phyloP scores from a whole-genome alignment of 805 yeast species.

The Pichia cabralensis region DNA sequence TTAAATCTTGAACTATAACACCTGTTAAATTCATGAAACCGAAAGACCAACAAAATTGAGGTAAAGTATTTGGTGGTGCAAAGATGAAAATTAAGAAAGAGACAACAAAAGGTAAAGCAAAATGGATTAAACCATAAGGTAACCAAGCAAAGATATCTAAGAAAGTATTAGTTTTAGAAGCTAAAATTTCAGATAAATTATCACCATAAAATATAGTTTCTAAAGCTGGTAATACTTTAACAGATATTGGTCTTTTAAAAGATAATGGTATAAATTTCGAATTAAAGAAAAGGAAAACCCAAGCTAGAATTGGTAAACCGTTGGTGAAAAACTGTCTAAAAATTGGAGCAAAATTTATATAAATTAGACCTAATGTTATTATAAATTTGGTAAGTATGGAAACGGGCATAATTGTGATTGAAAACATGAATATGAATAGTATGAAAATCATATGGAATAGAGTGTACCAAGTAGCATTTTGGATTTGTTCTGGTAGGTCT shows the following conservation, averaged over 20 bases:
- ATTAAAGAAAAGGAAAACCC: slow-evolving; percentile 79
- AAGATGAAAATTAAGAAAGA: slow-evolving; percentile 71
- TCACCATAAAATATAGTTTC: slow-evolving; percentile 93
- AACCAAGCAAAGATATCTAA: slow-evolving; percentile 86
- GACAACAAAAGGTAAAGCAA: slow-evolving; percentile 80
- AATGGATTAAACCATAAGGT: slow-evolving; percentile 89
- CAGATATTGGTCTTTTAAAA: slow-evolving; percentile 79
- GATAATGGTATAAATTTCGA: slow-evolving; percentile 63
- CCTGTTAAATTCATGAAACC: slow-evolving; percentile 91
- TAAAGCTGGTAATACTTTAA: slow-evolving; percentile 82
- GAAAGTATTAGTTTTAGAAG: slow-evolving; percentile 55
- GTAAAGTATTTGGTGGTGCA: slow-evolving; percentile 82
- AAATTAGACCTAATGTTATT: slow-evolving; percentile 6
- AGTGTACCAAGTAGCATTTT: slow-evolving; percentile 1
- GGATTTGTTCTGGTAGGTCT: slow-evolving; percentile 1
- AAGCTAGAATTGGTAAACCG: slow-evolving; percentile 75
- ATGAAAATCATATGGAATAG: no score
- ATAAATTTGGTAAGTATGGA: slow-evolving; percentile 12
- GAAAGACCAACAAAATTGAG: slow-evolving; percentile 84
- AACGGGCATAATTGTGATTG: slow-evolving; percentile 17
- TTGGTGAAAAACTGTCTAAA: slow-evolving; percentile 78
- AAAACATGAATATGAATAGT: slow-evolving; percentile 15
- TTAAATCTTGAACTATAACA: slow-evolving; percentile 60
- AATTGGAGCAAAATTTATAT: slow-evolving; percentile 51
- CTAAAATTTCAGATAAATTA: slow-evolving; percentile 74